Percentiles rank a stretch among this genome's conserved stretches.
Evolutionary conservation across 108 stramenopile species (phyloP).

Genomic region (Nannochloropsis salina): DNA sequence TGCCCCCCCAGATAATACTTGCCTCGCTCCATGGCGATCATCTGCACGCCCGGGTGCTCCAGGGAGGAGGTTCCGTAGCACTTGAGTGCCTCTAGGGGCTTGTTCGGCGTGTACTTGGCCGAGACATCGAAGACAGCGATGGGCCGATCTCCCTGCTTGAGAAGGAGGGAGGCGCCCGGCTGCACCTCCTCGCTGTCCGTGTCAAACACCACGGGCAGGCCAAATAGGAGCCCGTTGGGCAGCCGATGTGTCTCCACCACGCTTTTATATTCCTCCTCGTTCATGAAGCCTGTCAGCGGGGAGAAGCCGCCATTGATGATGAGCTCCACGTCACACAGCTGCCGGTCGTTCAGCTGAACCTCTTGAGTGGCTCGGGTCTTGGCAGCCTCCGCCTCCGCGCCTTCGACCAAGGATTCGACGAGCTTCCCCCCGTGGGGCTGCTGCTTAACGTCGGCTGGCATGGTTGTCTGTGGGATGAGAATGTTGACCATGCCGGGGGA

Average conservation of each 20-base stretch:
- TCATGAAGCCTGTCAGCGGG: constrained; percentile 96
- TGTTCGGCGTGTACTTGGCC: constrained; percentile 87
- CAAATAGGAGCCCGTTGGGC: constrained; percentile 86
- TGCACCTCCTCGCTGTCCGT: constrained; percentile 78
- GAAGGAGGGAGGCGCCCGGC: constrained; percentile 75
- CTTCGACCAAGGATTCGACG: constrained; percentile 80
- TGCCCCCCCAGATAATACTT: constrained; percentile 97
- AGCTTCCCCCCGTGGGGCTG: constrained; percentile 84
- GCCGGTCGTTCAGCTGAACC: constrained; percentile 79
- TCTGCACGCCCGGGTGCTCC: constrained; percentile 92
- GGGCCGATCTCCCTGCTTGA: constrained; percentile 75
- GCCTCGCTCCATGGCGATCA: constrained; percentile 96
- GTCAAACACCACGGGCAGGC: constrained; percentile 95
- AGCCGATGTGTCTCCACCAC: constrained; percentile 89
- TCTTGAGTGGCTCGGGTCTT: constrained; percentile 73
- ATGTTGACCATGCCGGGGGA: neutral
- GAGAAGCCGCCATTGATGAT: constrained; percentile 97
- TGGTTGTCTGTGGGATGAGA: neutral
- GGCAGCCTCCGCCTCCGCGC: constrained; percentile 71
- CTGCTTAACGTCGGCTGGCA: neutral
- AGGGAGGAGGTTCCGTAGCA: constrained; percentile 94
- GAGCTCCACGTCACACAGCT: constrained; percentile 96
- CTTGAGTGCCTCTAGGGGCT: constrained; percentile 78
- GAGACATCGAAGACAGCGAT: constrained; percentile 89
- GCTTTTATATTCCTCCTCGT: constrained; percentile 74